These are phyloP conservation scores for thale cress (Arabidopsis thaliana) DNA, from an alignment of 345 rosid genomes.

Conservation along the genomic window DNA sequence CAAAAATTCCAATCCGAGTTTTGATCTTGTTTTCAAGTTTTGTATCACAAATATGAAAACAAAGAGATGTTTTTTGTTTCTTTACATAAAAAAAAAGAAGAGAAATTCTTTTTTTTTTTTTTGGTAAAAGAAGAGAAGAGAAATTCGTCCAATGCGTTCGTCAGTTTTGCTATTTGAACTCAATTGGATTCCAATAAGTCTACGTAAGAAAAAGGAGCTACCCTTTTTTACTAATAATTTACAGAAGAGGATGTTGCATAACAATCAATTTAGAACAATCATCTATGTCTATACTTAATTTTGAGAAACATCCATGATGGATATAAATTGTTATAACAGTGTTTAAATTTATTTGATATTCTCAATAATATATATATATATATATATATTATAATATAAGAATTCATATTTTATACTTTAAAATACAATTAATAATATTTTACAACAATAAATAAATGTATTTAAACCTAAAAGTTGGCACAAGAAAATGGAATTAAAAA, in stretches of 20 bases:
- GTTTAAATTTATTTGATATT: background rate
- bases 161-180: slow-evolving; percentile 32
- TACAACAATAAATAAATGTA: background rate
- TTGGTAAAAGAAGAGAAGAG: background rate
- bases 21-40: background rate
- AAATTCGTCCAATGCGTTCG: slow-evolving; percentile 15
- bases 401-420: background rate
- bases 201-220: slow-evolving; percentile 31
- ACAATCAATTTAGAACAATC: background rate
- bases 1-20: background rate
- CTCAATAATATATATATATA: background rate
- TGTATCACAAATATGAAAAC: background rate
- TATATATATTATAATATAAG: background rate
- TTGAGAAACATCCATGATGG: background rate
- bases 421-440: background rate
- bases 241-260: background rate
- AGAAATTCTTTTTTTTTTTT: background rate
- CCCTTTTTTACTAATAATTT: slow-evolving; percentile 25
- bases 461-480: background rate
- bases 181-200: slow-evolving; percentile 20
- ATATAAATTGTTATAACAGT: background rate
- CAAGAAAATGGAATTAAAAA: background rate
- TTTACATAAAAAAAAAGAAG: background rate
- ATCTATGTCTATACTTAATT: background rate
- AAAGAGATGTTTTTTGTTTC: background rate